These are phyloP conservation scores for Torrubiella hemipterigena DNA, from an alignment of 2,329 filamentous ascomycete genomes.

Conservation along the genomic window DNA sequence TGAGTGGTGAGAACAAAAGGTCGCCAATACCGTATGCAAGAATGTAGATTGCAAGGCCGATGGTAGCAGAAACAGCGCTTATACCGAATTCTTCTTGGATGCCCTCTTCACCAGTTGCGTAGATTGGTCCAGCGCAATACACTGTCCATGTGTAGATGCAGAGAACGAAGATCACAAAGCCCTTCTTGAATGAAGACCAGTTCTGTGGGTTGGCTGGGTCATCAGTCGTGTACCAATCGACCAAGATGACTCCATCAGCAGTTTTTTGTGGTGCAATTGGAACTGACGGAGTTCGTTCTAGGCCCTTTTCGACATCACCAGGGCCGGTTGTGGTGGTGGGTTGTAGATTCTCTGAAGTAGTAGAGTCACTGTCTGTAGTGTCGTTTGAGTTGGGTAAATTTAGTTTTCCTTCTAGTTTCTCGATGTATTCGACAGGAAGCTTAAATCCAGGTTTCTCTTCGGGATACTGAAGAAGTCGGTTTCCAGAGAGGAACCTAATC, in stretches of 20 bases:
- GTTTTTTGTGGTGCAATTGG: slow-evolving; percentile 2
- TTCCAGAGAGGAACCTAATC: slow-evolving; percentile 33
- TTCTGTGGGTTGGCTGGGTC: slow-evolving; percentile 6
- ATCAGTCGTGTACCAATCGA: slow-evolving; percentile 6
- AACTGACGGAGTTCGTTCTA: neutral
- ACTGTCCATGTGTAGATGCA: slow-evolving; percentile 2
- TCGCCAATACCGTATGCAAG: slow-evolving; percentile 1
- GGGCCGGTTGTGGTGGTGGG: neutral
- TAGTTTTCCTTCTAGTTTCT: neutral
- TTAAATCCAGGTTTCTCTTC: slow-evolving; percentile 38
- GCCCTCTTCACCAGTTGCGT: slow-evolving; percentile 1
- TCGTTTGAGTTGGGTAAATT: neutral
- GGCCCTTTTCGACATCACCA: neutral
- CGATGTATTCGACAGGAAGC: slow-evolving; percentile 19
- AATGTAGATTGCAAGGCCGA: slow-evolving; percentile 1
- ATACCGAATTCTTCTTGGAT: slow-evolving; percentile 1
- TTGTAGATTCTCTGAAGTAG: neutral
- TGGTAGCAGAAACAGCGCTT: neutral
- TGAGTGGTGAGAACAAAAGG: slow-evolving; percentile 1
- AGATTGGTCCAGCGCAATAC: slow-evolving; percentile 2
- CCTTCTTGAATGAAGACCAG: slow-evolving; percentile 3
- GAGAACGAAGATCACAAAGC: slow-evolving; percentile 4
- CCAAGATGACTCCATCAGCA: slow-evolving; percentile 4
- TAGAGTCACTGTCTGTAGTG: neutral
- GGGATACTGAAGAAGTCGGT: slow-evolving; percentile 36